Conservation (phyloP, 2,329 filamentous ascomycete genomes). For the Xylaria multiplex region DNA sequence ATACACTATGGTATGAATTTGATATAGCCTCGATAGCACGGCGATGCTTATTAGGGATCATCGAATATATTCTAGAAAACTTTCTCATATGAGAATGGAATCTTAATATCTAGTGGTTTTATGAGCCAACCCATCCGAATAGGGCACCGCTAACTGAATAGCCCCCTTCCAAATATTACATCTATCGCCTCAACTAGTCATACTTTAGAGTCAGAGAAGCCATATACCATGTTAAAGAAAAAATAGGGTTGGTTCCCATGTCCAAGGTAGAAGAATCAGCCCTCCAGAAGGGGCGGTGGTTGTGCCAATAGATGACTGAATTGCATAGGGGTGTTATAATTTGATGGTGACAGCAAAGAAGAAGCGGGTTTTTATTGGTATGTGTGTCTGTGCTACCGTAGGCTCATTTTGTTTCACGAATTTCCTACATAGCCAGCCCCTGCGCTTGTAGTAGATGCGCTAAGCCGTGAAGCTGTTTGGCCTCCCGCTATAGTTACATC, state of each 20-base stretch:
- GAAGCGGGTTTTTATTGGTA: neutral
- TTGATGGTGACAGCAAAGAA: neutral
- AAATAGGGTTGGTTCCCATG: neutral
- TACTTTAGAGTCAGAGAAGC: too few species aligned
- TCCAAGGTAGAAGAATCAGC: neutral
- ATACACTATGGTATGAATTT: too few species aligned
- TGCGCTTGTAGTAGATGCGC: neutral
- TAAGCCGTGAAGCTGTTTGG: neutral
- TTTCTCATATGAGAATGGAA: too few species aligned
- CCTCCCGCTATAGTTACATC: neutral
- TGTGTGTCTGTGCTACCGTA: neutral
- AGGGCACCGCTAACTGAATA: too few species aligned
- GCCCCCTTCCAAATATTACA: too few species aligned
- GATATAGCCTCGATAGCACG: too few species aligned
- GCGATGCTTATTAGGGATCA: too few species aligned
- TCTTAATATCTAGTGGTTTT: too few species aligned
- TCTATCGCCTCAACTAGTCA: too few species aligned
- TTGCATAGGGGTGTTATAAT: neutral
- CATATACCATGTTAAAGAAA: too few species aligned
- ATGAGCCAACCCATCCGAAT: too few species aligned
- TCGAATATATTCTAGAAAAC: too few species aligned
- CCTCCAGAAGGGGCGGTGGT: neutral
- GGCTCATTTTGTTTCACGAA: constrained; percentile 2
- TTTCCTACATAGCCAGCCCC: neutral
- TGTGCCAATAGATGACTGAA: neutral